These are phyloP conservation scores for Neurospora sp. DNA, from an alignment of 495 filamentous ascomycete species.

Conservation along the genomic window DNA sequence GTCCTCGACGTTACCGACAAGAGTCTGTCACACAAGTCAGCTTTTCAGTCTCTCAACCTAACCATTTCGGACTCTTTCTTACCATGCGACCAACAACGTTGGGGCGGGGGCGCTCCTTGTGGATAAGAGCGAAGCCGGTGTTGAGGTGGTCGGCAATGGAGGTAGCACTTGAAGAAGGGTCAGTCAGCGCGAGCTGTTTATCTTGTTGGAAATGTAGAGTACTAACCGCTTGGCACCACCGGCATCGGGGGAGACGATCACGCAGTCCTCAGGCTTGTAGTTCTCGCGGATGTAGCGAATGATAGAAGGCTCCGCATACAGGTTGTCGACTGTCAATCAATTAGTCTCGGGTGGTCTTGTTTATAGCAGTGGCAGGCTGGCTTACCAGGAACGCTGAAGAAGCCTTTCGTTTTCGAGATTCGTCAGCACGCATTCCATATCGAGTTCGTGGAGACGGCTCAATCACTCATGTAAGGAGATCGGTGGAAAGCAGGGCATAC, in stretches of 20 bases:
- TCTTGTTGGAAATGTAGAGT: background rate
- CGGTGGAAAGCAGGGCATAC: background rate
- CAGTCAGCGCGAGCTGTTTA: background rate
- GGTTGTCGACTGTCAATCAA: conserved; percentile 50
- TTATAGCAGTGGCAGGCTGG: background rate
- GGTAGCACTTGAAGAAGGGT: conserved; percentile 51
- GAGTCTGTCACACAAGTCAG: conserved; percentile 34
- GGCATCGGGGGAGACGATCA: conserved; percentile 94
- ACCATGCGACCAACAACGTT: conserved; percentile 98
- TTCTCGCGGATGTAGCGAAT: conserved; percentile 86
- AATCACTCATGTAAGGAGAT: background rate
- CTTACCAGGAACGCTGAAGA: conserved; percentile 78
- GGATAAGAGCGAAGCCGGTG: conserved; percentile 93
- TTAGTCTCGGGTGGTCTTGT: background rate
- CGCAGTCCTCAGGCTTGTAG: conserved; percentile 68
- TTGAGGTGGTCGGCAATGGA: conserved; percentile 91
- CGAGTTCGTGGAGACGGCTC: background rate
- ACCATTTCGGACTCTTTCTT: conserved; percentile 50
- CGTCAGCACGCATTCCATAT: background rate
- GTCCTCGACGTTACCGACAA: conserved; percentile 65
- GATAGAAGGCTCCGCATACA: conserved; percentile 92
- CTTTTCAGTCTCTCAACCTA: conserved; percentile 27
- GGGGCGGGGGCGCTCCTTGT: conserved; percentile 91
- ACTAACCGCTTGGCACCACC: conserved; percentile 88
- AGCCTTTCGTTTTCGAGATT: conserved; percentile 54